These are phyloP conservation scores for Talaromyces sp. DNA, from an alignment of 2,329 filamentous ascomycete genomes.

Conservation along the genomic window DNA sequence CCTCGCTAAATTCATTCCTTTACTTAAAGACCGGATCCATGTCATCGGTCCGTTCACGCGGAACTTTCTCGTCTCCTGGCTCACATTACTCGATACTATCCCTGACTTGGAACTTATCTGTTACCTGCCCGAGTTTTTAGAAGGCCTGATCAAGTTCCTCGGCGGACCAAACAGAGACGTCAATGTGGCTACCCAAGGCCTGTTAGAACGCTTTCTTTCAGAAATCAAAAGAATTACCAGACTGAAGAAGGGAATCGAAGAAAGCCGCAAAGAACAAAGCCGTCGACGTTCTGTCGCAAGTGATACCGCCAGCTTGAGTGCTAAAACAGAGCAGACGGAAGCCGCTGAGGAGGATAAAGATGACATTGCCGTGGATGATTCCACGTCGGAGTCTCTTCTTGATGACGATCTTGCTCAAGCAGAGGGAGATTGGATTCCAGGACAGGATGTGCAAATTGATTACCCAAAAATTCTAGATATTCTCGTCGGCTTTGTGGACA, in stretches of 20 bases:
- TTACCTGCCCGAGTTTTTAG: constrained; percentile 88
- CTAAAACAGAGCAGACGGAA: constrained; percentile 50
- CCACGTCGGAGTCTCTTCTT: constrained; percentile 48
- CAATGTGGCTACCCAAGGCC: constrained; percentile 86
- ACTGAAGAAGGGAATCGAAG: constrained; percentile 87
- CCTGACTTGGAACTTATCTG: constrained; percentile 93
- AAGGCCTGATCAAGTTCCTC: constrained; percentile 85
- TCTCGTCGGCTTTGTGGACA: constrained; percentile 83
- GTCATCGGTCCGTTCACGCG: constrained; percentile 93
- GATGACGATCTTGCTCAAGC: constrained; percentile 61
- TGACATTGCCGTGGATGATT: constrained; percentile 60
- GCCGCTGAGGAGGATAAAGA: constrained; percentile 44
- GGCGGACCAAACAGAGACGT: constrained; percentile 91
- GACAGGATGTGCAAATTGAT: constrained; percentile 94
- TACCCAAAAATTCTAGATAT: constrained; percentile 91
- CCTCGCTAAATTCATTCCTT: constrained; percentile 83
- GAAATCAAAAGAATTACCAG: constrained; percentile 95
- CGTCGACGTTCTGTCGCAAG: constrained; percentile 72
- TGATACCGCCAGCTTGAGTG: constrained; percentile 62
- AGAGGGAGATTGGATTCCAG: constrained; percentile 95
- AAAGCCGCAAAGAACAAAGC: constrained; percentile 73
- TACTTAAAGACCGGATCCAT: constrained; percentile 90
- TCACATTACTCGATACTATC: constrained; percentile 91
- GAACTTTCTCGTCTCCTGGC: constrained; percentile 95
- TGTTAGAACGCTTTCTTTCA: constrained; percentile 83